Evolutionary conservation across 2,329 filamentous ascomycete genomes (phyloP).

Genomic region (Raffaelea arxii): DNA sequence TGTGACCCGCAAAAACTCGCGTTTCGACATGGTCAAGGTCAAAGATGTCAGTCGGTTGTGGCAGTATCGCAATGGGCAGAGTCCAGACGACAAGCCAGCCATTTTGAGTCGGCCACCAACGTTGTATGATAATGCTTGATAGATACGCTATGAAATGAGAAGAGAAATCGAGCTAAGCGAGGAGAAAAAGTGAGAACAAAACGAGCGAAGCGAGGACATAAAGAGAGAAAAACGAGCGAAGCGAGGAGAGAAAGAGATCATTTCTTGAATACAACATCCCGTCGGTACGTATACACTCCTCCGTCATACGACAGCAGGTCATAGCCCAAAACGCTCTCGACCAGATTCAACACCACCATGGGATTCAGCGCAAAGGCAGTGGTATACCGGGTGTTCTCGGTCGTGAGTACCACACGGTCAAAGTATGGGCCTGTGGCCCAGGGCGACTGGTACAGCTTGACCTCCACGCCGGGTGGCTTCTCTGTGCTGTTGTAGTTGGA

Average conservation of each 20-base stretch:
- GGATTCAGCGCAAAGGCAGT: conserved; percentile 26
- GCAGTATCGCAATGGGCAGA: conserved; percentile 51
- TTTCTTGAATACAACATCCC: conserved; percentile 7
- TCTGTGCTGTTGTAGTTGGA: conserved; percentile 28
- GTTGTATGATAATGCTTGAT: background rate
- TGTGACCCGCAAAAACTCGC: background rate
- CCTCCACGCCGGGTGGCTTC: conserved; percentile 29
- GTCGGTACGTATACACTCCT: conserved; percentile 10
- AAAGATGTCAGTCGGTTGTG: conserved; percentile 53
- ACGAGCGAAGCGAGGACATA: too few relatives aligned
- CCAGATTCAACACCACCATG: conserved; percentile 32
- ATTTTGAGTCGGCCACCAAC: background rate
- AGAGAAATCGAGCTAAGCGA: background rate
- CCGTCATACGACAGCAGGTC: conserved; percentile 15
- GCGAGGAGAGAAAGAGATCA: background rate
- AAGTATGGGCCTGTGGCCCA: conserved; percentile 34
- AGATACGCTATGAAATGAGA: too few relatives aligned
- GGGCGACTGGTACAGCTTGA: conserved; percentile 32
- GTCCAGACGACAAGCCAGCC: conserved; percentile 30
- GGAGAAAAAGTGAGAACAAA: background rate
- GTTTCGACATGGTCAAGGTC: conserved; percentile 33
- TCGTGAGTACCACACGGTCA: conserved; percentile 31
- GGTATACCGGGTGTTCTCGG: conserved; percentile 21
- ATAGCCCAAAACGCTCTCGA: conserved; percentile 39
- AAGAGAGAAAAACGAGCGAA: background rate